Conservation (phyloP, 208 protist genomes). For the Hexamita inflata region DNA sequence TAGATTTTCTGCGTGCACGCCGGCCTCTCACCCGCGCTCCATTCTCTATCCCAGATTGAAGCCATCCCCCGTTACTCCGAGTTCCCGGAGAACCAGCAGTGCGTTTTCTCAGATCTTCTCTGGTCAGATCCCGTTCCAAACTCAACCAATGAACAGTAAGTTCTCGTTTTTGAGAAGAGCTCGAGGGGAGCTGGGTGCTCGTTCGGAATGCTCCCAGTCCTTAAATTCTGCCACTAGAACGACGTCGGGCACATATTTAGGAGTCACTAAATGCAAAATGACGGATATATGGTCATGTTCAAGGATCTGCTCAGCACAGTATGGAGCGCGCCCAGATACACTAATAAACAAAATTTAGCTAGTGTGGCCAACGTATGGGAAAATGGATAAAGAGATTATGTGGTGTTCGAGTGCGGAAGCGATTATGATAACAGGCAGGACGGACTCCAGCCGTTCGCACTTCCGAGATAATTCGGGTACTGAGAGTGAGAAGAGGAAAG, state of each 20-base stretch:
- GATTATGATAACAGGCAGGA: no score
- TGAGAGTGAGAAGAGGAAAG: no score
- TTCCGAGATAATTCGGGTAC: no score
- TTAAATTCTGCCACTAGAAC: constrained; percentile 58
- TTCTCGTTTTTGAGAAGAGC: background rate
- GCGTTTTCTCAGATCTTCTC: constrained; percentile 28
- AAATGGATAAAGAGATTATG: constrained; percentile 1
- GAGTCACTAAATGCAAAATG: constrained; percentile 62
- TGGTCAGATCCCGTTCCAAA: constrained; percentile 30
- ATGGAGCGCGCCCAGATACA: constrained; percentile 91
- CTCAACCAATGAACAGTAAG: no score
- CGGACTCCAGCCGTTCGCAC: no score
- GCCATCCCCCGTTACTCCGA: constrained; percentile 31
- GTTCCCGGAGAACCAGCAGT: constrained; percentile 28
- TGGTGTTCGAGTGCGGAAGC: constrained; percentile 4
- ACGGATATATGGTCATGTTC: constrained; percentile 57
- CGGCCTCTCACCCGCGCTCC: constrained; percentile 31
- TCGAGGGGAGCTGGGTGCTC: constrained; percentile 55
- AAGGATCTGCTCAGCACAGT: constrained; percentile 62
- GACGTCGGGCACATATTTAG: constrained; percentile 56
- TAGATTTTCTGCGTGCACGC: constrained; percentile 34
- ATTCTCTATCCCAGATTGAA: constrained; percentile 29
- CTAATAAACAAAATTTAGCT: constrained; percentile 22
- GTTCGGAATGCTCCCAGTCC: constrained; percentile 56
- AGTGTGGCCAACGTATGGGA: background rate